phyloP scores from a whole-genome alignment of 208 protist genomes.

The Leishmania martiniquensis region DNA sequence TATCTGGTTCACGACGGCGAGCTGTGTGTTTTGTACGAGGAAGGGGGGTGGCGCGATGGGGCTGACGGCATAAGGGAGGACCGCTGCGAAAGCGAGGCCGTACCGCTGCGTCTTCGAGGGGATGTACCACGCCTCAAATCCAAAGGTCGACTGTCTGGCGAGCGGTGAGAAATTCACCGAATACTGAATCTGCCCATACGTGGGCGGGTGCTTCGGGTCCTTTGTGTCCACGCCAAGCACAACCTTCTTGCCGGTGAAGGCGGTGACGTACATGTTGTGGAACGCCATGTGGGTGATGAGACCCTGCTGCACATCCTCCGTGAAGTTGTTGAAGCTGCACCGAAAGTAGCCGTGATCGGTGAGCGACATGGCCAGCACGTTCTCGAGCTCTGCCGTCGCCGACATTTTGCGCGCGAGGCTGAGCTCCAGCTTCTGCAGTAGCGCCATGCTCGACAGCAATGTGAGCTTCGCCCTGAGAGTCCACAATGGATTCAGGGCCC shows the following conservation, averaged over 20 bases:
- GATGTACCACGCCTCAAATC: slow-evolving; percentile 72
- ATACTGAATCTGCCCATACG: slow-evolving; percentile 56
- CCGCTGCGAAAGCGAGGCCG: slow-evolving; percentile 63
- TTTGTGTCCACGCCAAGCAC: slow-evolving; percentile 40
- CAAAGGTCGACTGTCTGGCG: slow-evolving; percentile 48
- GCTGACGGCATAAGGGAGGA: slow-evolving; percentile 57
- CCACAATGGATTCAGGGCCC: slow-evolving; percentile 63
- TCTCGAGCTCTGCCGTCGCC: slow-evolving; percentile 54
- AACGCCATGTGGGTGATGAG: slow-evolving; percentile 53
- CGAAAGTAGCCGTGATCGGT: slow-evolving; percentile 63
- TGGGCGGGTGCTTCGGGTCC: slow-evolving; percentile 32
- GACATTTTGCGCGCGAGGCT: slow-evolving; percentile 67
- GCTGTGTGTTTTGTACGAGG: slow-evolving; percentile 42
- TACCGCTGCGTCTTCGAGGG: slow-evolving; percentile 53
- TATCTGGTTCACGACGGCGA: slow-evolving; percentile 63
- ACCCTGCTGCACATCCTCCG: slow-evolving; percentile 36
- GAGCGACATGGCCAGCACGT: slow-evolving; percentile 59
- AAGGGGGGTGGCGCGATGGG: slow-evolving; percentile 51
- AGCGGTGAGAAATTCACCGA: slow-evolving; percentile 46
- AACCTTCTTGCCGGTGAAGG: slow-evolving; percentile 39
- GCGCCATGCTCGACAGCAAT: slow-evolving; percentile 32
- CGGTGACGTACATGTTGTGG: slow-evolving; percentile 44
- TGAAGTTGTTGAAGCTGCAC: slow-evolving; percentile 29
- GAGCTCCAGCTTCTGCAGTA: slow-evolving; percentile 70
- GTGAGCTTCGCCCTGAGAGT: slow-evolving; percentile 57